Evolutionary conservation across 2,329 filamentous ascomycete species (phyloP), one percentile per base, ranked within the genome.

Genomic region (Sporothrix pallida): DNA sequence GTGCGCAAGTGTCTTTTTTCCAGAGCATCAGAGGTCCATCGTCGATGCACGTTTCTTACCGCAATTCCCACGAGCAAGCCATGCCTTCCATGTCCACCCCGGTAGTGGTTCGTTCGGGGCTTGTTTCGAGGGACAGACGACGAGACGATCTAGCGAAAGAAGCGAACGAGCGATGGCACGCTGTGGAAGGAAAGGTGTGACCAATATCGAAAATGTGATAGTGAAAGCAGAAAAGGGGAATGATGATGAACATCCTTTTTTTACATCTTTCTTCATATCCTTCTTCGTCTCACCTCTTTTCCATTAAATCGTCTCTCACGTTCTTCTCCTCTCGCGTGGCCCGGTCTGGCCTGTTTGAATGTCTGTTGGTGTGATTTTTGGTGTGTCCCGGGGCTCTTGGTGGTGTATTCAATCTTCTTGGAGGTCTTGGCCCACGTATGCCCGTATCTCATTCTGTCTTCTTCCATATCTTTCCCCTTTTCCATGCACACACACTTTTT

Each of bases 121-220:
- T 20, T 67, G 62, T 67, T 67, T 67, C 42, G 62, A 67, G 15
- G 15, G n/a, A 26, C 10, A 20, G 10, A 10, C 12, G 20, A 5
- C n/a, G 37, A 42, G 17, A 63, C 31, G 26, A 17, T 37, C 26
- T 58, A 31, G 26, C 56, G 56, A 60, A 37, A 7, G 60, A 17
- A 52, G 58, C 23, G 58, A 62, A 8, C 9, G 37, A 31, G n/a
- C 65, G 65, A 68, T 68, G 46, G 26, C 46, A 68, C 65, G 65
- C 23, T 68, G 44, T 67, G 62, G 37, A 20, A 50, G 7, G 31
- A 37, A 37, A 37, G 31, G 31, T 46, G 26, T 52, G 46, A 37
- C 7, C 4, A 37, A 5, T 37, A 37, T 37, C 4, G 31, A 37
- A 37, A 37, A 7, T 37, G 31, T 37, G 31, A 37, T 37, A 37